A percentile compares a stretch with the other conserved stretches of the same genome.
These are phyloP conservation scores for Mycocentrospora acerina DNA, from an alignment of 2,329 filamentous ascomycete genomes.

Conservation along the genomic window DNA sequence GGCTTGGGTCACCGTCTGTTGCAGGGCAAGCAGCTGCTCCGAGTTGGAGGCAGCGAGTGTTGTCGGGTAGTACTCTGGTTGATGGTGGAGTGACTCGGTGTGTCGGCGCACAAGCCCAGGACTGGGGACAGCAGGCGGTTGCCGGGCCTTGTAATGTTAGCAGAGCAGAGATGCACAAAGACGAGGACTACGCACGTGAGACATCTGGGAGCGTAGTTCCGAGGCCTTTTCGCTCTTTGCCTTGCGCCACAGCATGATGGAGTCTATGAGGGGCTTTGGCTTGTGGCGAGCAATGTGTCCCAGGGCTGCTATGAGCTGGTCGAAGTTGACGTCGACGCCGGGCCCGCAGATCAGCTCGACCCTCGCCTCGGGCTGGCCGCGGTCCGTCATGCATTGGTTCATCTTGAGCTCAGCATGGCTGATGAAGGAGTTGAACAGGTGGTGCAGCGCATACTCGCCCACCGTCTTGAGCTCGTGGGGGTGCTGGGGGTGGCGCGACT, in stretches of 20 bases:
- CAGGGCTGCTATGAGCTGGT: conserved; percentile 89
- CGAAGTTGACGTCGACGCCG: conserved; percentile 83
- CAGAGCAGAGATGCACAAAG: background rate
- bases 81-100: conserved; percentile 35
- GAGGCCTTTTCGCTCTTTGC: conserved; percentile 84
- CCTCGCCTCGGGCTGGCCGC: conserved; percentile 77
- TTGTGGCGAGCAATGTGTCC: conserved; percentile 94
- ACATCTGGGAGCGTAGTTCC: conserved; percentile 33
- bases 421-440: conserved; percentile 96
- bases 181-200: conserved; percentile 23
- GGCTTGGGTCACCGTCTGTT: conserved; percentile 74
- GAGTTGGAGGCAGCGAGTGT: conserved; percentile 29
- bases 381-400: conserved; percentile 78
- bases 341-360: conserved; percentile 90
- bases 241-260: conserved; percentile 97
- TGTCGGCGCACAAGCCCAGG: conserved; percentile 38
- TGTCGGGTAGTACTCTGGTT: conserved; percentile 25
- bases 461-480: conserved; percentile 83
- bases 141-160: conserved; percentile 32
- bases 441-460: conserved; percentile 96
- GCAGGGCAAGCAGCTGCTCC: conserved; percentile 48
- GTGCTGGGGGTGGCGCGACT: conserved; percentile 62
- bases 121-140: conserved; percentile 26
- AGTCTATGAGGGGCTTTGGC: conserved; percentile 92
- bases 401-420: conserved; percentile 96